Evolutionary conservation across 768 basidiomycete genomes (phyloP), one percentile per base, ranked within the genome.

Genomic region (Mycena floridula): DNA sequence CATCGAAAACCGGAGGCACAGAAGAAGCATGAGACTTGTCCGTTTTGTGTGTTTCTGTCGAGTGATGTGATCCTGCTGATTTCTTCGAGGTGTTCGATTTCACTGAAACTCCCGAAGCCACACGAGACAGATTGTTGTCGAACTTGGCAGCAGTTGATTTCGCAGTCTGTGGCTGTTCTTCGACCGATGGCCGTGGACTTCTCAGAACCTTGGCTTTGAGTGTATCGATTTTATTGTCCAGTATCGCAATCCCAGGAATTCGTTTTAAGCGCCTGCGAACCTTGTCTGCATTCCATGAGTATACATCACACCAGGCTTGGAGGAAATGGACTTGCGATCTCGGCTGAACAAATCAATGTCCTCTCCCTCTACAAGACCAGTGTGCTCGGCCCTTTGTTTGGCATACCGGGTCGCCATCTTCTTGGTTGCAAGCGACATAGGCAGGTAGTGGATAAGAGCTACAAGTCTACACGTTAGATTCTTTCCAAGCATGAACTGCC

Each of bases 401-500:
- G 59, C 61, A 47, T 68, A 73, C 42, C 65, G 60, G 40, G 67
- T 65, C 4, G 63, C 66, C 61, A 78, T 67, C 53, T 79, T 72
- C 52, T 74, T 71, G 25, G 76, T 80, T 2, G 82, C 79, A 36
- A 86, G 59, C 0, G 79, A 79, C 64, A 84, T 77, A 0, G 83
- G 82, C 18, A 85, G 61, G 50, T 73, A 73, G 15, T 70, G 56
- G 25, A 68, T 62, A 20, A 85, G 62, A 2, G 79, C 77, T 79
- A 50, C 4, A 48, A 43, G 39, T 6, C 42, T 18, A 5, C 3
- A 8, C 24, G 23, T 9, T 26, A 40, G 25, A 18, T 15, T 16
- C 8, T 23, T 37, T 12, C 11, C 25, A 25, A 37, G 21, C 20
- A 15, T 27, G 27, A 20, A 22, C 24, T 3, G n/a, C 41, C 4